Base-by-base conservation (phyloP, 1,284 basidiomycete genomes). In the Schizopora paradoxa region DNA sequence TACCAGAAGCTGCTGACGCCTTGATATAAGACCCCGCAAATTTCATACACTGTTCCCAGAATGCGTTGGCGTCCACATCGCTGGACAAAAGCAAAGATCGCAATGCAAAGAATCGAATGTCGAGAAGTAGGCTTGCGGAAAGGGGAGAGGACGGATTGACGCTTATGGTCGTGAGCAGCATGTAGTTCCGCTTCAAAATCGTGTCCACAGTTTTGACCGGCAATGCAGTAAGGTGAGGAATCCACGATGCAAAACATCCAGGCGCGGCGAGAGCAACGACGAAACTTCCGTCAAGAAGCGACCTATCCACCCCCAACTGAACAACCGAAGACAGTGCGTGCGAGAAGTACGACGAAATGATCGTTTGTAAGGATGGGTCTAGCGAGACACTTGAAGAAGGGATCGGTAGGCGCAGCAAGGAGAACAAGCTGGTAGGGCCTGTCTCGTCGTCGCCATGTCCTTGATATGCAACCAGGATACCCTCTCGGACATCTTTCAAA, bases 181-280 rank as follows among this genome's bases (percentile, higher is more conserved):
- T 74, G 53, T 85, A 86, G 0, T 69, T 64, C 18, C 79, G 76
- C 1, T 76, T 81, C 39, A 82, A 67, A 2, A 80, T 51, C 2
- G 72, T 66, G 48, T 85, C 80, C 14, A 68, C 57, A 31, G 82
- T 75, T 51, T 80, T 81, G 3, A 65, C 46, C 0, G 76, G 68
- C 7, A 82, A 58, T 8, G 55, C 47, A 4, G 63, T 56, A 43
- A 76, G 64, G 16, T 52, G 42, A 2, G 73, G 66, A 5, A 75
- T 55, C 84, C 84, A 86, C 14, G 64, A 51, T 3, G 79, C 59
- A 19, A 86, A 61, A 0, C 71, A 73, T 6, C 66, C 56, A n/a
- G 61, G 52, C 19, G 58, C 56, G 10, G 58, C 52, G 4, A 82
- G 64, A 6, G 61, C 49, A 2, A 56, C 41, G 8, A 67, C 56